Evolutionary conservation across 2,329 filamentous ascomycete genomes (phyloP), one percentile per base, ranked within the genome.

Genomic region (Laburnicola sp.): DNA sequence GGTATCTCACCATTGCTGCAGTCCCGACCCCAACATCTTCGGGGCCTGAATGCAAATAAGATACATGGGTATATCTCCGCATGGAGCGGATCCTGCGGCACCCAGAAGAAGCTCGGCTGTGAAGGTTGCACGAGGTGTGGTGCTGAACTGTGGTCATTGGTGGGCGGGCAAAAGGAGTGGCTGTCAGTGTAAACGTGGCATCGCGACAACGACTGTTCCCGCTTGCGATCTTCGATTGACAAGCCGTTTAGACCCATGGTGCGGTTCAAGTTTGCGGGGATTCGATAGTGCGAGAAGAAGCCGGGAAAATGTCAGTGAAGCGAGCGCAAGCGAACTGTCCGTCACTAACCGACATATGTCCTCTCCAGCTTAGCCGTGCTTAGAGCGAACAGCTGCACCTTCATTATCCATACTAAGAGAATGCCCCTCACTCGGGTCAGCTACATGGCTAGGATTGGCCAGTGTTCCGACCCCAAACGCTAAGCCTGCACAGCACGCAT

Each of bases 51-150:
- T 7, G 21, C 11, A 23, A 23, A 30, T 23, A 36, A 27, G 26
- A 36, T 8, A 30, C 37, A 44, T 41, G 35, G 49, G 31, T 53
- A 26, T 23, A 46, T 41, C 35, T 36, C 23, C 32, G 31, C 16
- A 16, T 30, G 21, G 35, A 51, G 42, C 32, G 39, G 48, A 48
- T 57, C 39, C 37, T 48, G 54, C 44, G 42, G 51, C 28, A 36
- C 38, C 23, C 22, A n/a, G 27, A 21, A 25, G 27, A 32, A 41
- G 22, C 47, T 26, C 16, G 34, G 8, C 28, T 43, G 25, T 16
- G 16, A 16, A 42, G 49, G 26, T 40, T 36, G 44, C 26, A 37
- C 25, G 25, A 44, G 25, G 39, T 34, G 32, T 42, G 38, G 42
- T 31, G 16, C 21, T 40, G 21, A 39, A 16, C 6, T 48, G 16